These are phyloP conservation scores for Vanderwaltozyma polyspora DNA, from an alignment of 805 yeast genomes.

Conservation along the genomic window DNA sequence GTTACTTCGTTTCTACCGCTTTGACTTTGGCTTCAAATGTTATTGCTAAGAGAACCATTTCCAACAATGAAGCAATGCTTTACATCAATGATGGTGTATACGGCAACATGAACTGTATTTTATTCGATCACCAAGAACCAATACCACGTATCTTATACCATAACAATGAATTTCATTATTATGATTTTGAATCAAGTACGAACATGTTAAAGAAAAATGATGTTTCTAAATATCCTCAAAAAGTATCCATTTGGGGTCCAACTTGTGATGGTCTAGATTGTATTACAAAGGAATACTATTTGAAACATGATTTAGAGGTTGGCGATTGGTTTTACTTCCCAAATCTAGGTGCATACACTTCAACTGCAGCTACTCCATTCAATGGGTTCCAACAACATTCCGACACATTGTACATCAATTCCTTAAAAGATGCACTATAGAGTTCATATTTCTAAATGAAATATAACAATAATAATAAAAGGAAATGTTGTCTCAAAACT, in stretches of 20 bases:
- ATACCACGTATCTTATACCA: constrained; percentile 54
- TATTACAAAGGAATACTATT: constrained; percentile 40
- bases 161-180: constrained; percentile 35
- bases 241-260: constrained; percentile 90
- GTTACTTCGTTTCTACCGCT: constrained; percentile 76
- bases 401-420: constrained; percentile 51
- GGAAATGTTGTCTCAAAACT: too few relatives aligned
- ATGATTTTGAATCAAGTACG: constrained; percentile 23
- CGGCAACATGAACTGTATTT: constrained; percentile 88
- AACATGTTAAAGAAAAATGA: constrained; percentile 1
- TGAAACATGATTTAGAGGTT: constrained; percentile 52
- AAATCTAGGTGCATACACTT: constrained; percentile 82
- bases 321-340: constrained; percentile 92
- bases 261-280: constrained; percentile 96
- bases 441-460: too few relatives aligned
- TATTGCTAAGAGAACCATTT: constrained; percentile 61
- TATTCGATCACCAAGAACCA: constrained; percentile 85
- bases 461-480: too few relatives aligned
- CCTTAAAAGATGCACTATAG: neutral
- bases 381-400: constrained; percentile 70
- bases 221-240: constrained; percentile 14
- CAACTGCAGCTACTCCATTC: constrained; percentile 84
- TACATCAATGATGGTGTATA: constrained; percentile 92
- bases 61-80: constrained; percentile 46
- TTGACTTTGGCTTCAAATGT: constrained; percentile 77